A percentile compares a stretch with the other conserved stretches of the same genome.
Conservation (phyloP, 2,329 filamentous ascomycete species). For the Ustilaginoidea virens region DNA sequence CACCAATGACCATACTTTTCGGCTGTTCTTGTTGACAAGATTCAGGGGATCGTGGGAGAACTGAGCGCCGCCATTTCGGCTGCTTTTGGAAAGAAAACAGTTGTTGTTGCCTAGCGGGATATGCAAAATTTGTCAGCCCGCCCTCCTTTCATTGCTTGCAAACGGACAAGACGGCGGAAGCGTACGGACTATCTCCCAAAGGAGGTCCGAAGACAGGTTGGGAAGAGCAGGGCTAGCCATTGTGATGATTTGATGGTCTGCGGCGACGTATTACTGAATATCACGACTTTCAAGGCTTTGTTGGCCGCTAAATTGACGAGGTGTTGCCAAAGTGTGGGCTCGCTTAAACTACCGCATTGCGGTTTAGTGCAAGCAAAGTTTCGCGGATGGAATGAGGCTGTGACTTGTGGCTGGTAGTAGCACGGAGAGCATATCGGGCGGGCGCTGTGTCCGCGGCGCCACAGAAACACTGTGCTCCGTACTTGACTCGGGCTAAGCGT, state of each 20-base stretch:
- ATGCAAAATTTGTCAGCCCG: too few relatives aligned
- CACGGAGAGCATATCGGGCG: too few relatives aligned
- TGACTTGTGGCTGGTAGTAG: too few relatives aligned
- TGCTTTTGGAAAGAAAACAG: slow-evolving; percentile 85
- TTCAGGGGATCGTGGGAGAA: slow-evolving; percentile 94
- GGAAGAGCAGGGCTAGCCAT: slow-evolving; percentile 41
- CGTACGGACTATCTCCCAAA: slow-evolving; percentile 94
- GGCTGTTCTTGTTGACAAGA: slow-evolving; percentile 77
- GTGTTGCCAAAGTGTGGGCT: slow-evolving; percentile 24
- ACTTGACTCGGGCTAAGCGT: too few relatives aligned
- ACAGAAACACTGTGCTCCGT: too few relatives aligned
- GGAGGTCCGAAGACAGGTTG: slow-evolving; percentile 76
- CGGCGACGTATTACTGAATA: slow-evolving; percentile 7
- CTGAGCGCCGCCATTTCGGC: slow-evolving; percentile 60
- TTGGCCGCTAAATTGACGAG: slow-evolving; percentile 12
- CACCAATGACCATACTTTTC: slow-evolving; percentile 56
- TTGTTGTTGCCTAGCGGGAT: slow-evolving; percentile 70
- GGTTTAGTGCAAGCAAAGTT: slow-evolving; percentile 17
- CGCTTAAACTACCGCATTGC: slow-evolving; percentile 17
- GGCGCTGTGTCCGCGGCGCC: too few relatives aligned
- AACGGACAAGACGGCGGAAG: too few relatives aligned
- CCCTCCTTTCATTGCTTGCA: too few relatives aligned
- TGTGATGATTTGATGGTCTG: slow-evolving; percentile 26
- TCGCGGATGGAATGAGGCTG: too few relatives aligned
- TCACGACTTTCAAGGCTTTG: slow-evolving; percentile 10